These are phyloP conservation scores for Diaporthe humulicola DNA, from an alignment of 2,329 filamentous ascomycete genomes.

Conservation along the genomic window DNA sequence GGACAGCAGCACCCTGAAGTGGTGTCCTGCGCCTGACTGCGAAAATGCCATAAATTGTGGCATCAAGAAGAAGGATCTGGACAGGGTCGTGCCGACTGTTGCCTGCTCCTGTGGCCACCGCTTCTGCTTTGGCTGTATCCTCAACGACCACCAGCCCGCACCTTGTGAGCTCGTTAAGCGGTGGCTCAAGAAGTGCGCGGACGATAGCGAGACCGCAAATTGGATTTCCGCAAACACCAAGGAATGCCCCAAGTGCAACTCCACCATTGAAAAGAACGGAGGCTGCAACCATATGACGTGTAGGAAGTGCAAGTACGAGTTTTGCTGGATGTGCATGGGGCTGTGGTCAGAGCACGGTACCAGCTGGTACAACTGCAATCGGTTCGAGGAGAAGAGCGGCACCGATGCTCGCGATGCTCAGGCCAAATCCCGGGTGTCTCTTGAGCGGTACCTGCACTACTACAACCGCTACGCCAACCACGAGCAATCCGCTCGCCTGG, in stretches of 20 bases:
- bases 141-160: constrained; percentile 92
- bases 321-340: constrained; percentile 99
- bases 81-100: constrained; percentile 89
- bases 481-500: constrained; percentile 95
- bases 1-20: constrained; percentile 94
- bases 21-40: constrained; percentile 99
- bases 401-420: constrained; percentile 91
- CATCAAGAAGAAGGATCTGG: constrained; percentile 89
- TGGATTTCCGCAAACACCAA: constrained; percentile 99
- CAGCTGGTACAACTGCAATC: constrained; percentile 99
- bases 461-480: constrained; percentile 99
- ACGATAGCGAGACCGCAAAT: constrained; percentile 98
- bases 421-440: constrained; percentile 87
- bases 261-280: constrained; percentile 98
- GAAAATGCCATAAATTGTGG: constrained; percentile 90
- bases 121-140: constrained; percentile 96
- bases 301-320: constrained; percentile 94
- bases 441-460: constrained; percentile 98
- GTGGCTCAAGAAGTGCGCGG: constrained; percentile 98
- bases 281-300: constrained; percentile 99
- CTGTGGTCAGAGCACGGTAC: constrained; percentile 98
- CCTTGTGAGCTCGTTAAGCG: constrained; percentile 92
- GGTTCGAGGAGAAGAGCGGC: constrained; percentile 96
- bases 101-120: constrained; percentile 85
- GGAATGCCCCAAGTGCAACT: constrained; percentile 95